Conservation (phyloP, 225 moss, liverwort and hornwort species). For the Rhytidiadelphus loreus region DNA sequence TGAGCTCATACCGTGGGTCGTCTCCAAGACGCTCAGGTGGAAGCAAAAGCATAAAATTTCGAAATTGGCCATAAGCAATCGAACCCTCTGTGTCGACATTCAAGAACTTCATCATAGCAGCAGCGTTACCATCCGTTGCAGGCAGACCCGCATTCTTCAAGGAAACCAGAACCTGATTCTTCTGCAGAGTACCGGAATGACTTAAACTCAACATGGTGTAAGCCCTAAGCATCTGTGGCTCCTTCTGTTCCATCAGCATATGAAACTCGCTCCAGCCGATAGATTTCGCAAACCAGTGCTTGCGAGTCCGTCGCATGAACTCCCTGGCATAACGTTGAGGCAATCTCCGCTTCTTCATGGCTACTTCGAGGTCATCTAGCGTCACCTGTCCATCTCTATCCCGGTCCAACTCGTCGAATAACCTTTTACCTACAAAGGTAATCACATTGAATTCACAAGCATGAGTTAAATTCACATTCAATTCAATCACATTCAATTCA, state of each 20-base stretch:
- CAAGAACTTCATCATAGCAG: not conserved
- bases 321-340: not conserved
- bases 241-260: not conserved
- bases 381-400: not conserved
- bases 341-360: not conserved
- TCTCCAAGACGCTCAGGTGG: not conserved
- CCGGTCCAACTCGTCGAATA: not conserved
- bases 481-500: not conserved
- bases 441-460: not conserved
- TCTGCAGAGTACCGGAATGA: not conserved
- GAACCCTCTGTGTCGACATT: not conserved
- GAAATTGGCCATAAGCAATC: not conserved
- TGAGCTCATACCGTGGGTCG: not conserved
- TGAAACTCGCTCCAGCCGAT: not conserved
- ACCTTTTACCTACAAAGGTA: not conserved
- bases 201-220: not conserved
- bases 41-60: not conserved
- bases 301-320: not conserved
- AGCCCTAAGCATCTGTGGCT: not conserved
- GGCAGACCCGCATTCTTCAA: not conserved
- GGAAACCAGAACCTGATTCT: not conserved
- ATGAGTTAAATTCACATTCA: too few species aligned
- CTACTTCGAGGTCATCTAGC: not conserved
- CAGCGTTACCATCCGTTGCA: not conserved
- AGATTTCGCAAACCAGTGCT: not conserved